Evolutionary conservation across 495 filamentous ascomycete genomes (phyloP), one percentile per base, ranked within the genome.

Genomic region (Daldinia concentrica): DNA sequence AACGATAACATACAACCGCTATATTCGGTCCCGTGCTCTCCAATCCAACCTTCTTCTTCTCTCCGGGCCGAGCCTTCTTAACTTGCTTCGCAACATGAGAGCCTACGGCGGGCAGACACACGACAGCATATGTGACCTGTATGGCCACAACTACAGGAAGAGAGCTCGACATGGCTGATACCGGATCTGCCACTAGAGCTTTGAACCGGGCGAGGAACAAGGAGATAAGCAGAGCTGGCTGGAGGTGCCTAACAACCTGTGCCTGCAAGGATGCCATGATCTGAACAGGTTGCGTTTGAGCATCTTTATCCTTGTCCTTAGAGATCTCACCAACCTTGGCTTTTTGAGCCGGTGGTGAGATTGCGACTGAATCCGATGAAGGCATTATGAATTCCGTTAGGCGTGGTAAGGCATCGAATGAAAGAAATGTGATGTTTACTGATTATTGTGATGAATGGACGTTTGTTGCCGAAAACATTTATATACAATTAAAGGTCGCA

Each of bases 51-150:
- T 78, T 87, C 76, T 75, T 82, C 67, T 78, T 80, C 78, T 81
- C 76, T 50, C 80, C 83, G n/a, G 79, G 78, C 68, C 78, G 80
- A 37, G 66, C 62, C 64, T 80, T 82, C 59, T 58, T 74, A 19
- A 62, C 73, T 63, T 71, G 69, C 71, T 74, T 79, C 19, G 64
- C 77, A 55, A 65, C 67, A 11, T 74, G 64, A 26, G 84, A 79
- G 14, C 88, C 90, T 0, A 85, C 89, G 17, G 86, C 86, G 2
- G 92, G 92, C 12, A 97, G 85, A 79, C 94, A 97, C 24, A 90
- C 65, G 17, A 92, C 76, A 43, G 84, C 88, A 77, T 93, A 97
- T 4, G 72, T 78, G 12, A 87, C 77, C 77, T 98, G 95, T 1
- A 93, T 73, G 2, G 84, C 76, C 1, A 86, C 81, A 14, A 95